Evolutionary conservation across 1,139 yeast species (phyloP).

Genomic region (Schwanniomyces etchellsii): DNA sequence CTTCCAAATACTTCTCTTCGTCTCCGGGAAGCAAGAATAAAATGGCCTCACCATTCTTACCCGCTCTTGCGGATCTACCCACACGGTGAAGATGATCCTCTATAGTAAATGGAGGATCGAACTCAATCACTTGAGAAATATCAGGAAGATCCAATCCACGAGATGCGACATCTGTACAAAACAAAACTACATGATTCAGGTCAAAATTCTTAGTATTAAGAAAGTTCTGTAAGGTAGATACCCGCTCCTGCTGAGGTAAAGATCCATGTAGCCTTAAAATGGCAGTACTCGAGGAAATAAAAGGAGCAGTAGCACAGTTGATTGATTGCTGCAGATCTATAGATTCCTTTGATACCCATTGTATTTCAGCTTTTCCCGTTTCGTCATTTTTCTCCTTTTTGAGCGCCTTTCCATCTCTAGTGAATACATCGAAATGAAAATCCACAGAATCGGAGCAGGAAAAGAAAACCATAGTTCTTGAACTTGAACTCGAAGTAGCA

Average conservation of each 20-base stretch:
- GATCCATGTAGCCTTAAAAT: constrained; percentile 90
- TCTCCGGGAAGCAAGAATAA: constrained; percentile 80
- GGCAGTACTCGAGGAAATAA: constrained; percentile 42
- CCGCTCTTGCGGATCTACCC: constrained; percentile 74
- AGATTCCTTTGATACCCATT: constrained; percentile 12
- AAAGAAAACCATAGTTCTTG: constrained; percentile 75
- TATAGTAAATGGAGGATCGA: constrained; percentile 64
- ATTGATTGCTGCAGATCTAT: constrained; percentile 22
- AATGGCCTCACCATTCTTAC: constrained; percentile 58
- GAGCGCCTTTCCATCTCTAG: constrained; percentile 46
- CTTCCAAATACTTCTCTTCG: constrained; percentile 79
- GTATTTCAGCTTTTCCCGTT: constrained; percentile 15
- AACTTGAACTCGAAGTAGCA: constrained; percentile 9
- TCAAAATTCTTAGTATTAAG: constrained; percentile 23
- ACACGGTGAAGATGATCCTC: constrained; percentile 72
- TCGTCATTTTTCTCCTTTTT: constrained; percentile 25
- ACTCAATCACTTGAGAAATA: constrained; percentile 58
- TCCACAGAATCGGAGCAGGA: constrained; percentile 95
- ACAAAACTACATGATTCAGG: constrained; percentile 50
- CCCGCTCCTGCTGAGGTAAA: constrained; percentile 73
- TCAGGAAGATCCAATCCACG: constrained; percentile 69
- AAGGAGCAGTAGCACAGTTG: constrained; percentile 46
- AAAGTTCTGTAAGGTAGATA: constrained; percentile 68
- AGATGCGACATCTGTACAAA: constrained; percentile 79
- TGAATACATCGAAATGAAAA: constrained; percentile 75